Base-by-base conservation (phyloP, 2,329 filamentous ascomycete genomes). In the Laburnicola sp. region DNA sequence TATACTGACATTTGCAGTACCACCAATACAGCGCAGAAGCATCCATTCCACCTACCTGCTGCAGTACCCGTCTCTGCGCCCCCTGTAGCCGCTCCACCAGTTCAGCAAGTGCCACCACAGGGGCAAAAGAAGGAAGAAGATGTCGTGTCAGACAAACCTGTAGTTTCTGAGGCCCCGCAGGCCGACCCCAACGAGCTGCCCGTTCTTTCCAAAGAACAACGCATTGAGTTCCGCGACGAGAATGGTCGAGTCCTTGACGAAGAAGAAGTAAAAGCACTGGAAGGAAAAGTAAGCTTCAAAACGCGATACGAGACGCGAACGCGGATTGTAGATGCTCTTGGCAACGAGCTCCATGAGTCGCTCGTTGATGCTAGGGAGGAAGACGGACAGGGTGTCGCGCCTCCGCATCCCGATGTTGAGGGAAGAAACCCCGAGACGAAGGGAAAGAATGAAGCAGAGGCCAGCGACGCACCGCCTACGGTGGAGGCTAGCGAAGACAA, bases 281-380 rank as follows among this genome's bases (percentile, higher is more conserved):
- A 93, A 72, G 94, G 93, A 65, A 95, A 96, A 75, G 92, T 97
- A 53, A 90, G 91, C 65, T 97, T 99, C 77, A 86, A 95, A 77
- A 97, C 94, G 9, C 88, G 87, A 60, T 97, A 97, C 71, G 93
- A 97, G 79, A 97, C 93, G n/a, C 84, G 89, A 58, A 97, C 91
- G 6, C 86, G 90, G 51, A 75, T 97, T 49, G 80, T 96, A 35
- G 91, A 96, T 72, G 83, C 83, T 45, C 73, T 85, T 37, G 94
- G 92, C 53, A 91, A 92, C 59, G 89, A 95, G 68, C 75, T 96
- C n/a, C 70, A 74, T 46, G 75, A 78, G 48, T 75, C 70, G 21
- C 62, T 77, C 22, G 70, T 74, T 5, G 71, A 71, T 11, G 64
- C 66, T 9, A 65, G 66, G 34, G 69, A 62, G n/a, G 63, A 60